A percentile compares a stretch with the other conserved stretches of the same genome.
Evolutionary conservation across 192 early-diverging fungal genomes (phyloP).

Genomic region (Spinellus fusiger): DNA sequence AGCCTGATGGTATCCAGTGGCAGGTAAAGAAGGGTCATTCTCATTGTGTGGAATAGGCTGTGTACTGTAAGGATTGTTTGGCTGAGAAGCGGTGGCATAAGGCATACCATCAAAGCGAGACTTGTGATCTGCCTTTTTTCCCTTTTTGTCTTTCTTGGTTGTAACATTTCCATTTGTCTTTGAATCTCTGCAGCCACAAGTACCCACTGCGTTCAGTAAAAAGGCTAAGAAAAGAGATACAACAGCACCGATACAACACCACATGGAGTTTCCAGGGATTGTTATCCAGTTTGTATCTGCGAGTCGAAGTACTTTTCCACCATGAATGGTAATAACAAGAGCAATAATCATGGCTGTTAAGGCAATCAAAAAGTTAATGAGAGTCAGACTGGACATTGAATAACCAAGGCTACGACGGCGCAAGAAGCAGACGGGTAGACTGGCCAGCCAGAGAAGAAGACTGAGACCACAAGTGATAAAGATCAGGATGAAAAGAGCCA

Average conservation of each 20-base stretch:
- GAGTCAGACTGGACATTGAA: conserved; percentile 5
- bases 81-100: too few species aligned
- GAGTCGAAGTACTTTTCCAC: not conserved
- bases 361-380: conserved; percentile 9
- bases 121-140: not conserved
- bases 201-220: not conserved
- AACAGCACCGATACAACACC: conserved; percentile 9
- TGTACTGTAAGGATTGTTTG: too few species aligned
- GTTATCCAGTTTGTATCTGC: conserved; percentile 8
- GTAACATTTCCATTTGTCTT: not conserved
- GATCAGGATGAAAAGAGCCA: conserved; percentile 17
- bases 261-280: conserved; percentile 14
- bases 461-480: conserved; percentile 14
- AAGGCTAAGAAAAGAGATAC: not conserved
- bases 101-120: too few species aligned
- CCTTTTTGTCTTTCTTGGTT: not conserved
- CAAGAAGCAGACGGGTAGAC: conserved; percentile 11
- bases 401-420: not conserved
- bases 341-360: conserved; percentile 11
- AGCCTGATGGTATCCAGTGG: too few species aligned
- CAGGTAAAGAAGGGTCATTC: too few species aligned
- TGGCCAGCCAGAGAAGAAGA: conserved; percentile 9
- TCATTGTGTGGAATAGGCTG: too few species aligned
- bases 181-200: not conserved
- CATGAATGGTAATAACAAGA: not conserved